Evolutionary conservation across 129 eudicot species (phyloP), one percentile per base, ranked within the genome.

Genomic region (Pulicaria dysenterica): DNA sequence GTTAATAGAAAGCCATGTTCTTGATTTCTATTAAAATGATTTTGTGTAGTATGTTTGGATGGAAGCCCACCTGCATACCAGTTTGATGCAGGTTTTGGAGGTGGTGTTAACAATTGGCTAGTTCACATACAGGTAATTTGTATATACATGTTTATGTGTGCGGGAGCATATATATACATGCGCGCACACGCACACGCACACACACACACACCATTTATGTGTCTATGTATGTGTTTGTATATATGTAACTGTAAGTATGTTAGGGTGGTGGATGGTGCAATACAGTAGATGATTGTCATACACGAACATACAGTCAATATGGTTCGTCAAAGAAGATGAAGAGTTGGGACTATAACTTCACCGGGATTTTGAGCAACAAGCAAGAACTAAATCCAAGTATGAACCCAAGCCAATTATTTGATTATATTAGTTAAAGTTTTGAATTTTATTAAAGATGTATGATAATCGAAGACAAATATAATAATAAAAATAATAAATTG

Each of bases 41-140:
- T 47, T 7, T 61, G 13, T 72, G 73, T 55, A 85, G 90, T 82
- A 61, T 85, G 90, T 61, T 79, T 82, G 87, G 90, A 85, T 76
- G 90, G 90, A 54, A 82, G 87, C 64, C 83, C 87, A 42, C 85
- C 90, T 3, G 87, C 90, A 34, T 85, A 79, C 48, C 85, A 85
- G 69, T 73, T 79, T 45, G 82, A 77, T 72, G 65, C 78, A 37
- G 82, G 82, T 43, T 68, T 53, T 58, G 87, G 85, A 39, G 64
- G 34, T 5, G 87, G 87, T 63, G 45, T 57, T 6, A 64, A 82
- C 54, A 82, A 57, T 40, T 85, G 90, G 90, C 73, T 85, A 63
- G 50, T 85, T 69, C 90, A 85, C 54, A 56, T 85, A 31, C 85
- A 85, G 90, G 90, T 85, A 34, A 48, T 7, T 9, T 43, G 1